Conservation (phyloP, 345 rosid species). For the Bretschneidera sinensis region DNA sequence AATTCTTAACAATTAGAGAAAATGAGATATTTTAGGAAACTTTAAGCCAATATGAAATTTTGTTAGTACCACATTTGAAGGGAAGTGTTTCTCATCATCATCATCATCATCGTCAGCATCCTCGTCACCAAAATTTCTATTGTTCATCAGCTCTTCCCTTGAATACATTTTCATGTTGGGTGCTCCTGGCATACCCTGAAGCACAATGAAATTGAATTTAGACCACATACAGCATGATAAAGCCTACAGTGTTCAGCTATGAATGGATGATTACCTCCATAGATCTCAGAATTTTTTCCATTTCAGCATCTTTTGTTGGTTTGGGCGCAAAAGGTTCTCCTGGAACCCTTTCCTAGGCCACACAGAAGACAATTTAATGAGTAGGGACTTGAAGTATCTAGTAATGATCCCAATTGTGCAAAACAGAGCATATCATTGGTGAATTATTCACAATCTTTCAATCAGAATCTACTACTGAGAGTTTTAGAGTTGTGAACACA, state of each 20-base stretch:
- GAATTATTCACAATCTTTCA: background rate
- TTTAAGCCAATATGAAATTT: background rate
- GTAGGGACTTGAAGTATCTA: background rate
- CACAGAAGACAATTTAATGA: slow-evolving; percentile 4
- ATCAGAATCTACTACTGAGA: background rate
- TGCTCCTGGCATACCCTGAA: slow-evolving; percentile 97
- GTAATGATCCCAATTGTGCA: background rate
- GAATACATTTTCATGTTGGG: slow-evolving; percentile 93
- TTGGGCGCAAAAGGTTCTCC: slow-evolving; percentile 85
- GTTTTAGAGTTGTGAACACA: background rate
- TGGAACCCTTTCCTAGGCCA: slow-evolving; percentile 64
- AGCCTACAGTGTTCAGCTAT: background rate
- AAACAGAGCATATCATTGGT: background rate
- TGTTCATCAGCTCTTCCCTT: slow-evolving; percentile 76
- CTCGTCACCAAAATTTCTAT: slow-evolving; percentile 48
- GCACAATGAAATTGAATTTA: background rate
- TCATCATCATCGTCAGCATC: slow-evolving; percentile 66
- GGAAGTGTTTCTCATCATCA: slow-evolving; percentile 49
- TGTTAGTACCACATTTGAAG: slow-evolving; percentile 66
- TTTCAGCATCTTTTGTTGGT: slow-evolving; percentile 93
- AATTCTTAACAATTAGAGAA: background rate
- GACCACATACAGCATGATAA: background rate
- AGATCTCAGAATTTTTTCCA: slow-evolving; percentile 88
- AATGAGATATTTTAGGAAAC: background rate
- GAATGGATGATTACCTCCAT: slow-evolving; percentile 56